These are phyloP conservation scores for Daldinia childiae DNA, from an alignment of 495 filamentous ascomycete species.

Conservation along the genomic window DNA sequence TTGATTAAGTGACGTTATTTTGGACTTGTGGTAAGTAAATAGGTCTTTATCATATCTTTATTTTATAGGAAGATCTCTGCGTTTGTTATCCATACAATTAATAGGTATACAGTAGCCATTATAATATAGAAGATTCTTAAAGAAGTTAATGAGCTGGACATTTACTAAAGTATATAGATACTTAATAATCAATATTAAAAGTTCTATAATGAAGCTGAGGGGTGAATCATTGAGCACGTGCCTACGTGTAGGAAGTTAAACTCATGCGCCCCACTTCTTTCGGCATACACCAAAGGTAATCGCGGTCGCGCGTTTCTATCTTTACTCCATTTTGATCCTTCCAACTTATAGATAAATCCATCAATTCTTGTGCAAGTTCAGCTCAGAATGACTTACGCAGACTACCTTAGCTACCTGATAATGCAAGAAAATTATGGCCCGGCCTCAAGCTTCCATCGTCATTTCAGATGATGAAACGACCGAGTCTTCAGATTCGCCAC, in stretches of 20 bases:
- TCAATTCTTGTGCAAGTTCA: background rate
- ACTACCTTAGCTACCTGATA: background rate
- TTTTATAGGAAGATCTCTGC: no score
- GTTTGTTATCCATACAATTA: no score
- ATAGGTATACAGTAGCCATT: no score
- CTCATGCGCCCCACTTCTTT: background rate
- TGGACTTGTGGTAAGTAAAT: no score
- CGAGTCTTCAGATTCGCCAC: conserved; percentile 32
- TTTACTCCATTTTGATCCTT: background rate
- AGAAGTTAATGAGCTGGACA: no score
- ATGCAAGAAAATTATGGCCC: background rate
- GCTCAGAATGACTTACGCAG: background rate
- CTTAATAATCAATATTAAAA: background rate
- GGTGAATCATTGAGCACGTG: background rate
- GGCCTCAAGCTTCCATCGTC: conserved; percentile 26
- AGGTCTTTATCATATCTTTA: no score
- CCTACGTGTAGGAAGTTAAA: background rate
- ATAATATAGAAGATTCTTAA: no score
- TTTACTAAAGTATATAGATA: no score
- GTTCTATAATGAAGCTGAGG: no score
- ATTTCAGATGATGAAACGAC: conserved; percentile 44
- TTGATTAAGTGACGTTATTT: no score
- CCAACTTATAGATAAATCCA: background rate
- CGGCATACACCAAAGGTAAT: background rate
- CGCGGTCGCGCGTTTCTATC: background rate